Evolutionary conservation across 495 filamentous ascomycete genomes (phyloP), one percentile per base, ranked within the genome.

Genomic region (Bombardia bombarda): DNA sequence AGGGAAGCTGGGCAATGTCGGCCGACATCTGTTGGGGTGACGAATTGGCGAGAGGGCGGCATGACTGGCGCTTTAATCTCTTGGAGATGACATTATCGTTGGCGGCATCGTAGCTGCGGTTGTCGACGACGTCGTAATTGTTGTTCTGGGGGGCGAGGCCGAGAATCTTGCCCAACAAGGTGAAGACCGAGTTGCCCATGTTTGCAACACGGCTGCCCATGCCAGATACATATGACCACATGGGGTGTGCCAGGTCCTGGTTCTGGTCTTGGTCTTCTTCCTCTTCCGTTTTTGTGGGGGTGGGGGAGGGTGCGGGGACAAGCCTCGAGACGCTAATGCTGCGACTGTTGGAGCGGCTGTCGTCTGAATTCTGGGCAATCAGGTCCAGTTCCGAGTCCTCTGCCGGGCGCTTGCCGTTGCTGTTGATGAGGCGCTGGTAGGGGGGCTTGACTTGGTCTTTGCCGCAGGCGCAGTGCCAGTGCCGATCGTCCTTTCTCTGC

Each of bases 401-500:
- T 1, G 57, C 57, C 5, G 38, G 34, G 36, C 57, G 57, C 47
- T 61, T 61, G 8, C 49, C 47, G 42, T 40, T 49, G 9, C n/a
- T 2, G 8, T 56, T 48, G 20, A 53, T 1, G 3, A 56, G 21
- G n/a, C 37, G 35, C 19, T 43, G 7, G 37, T 46, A 56, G 3
- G 31, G 35, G 1, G 25, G 32, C 21, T 42, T 22, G 19, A 47
- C 40, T 7, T 42, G 8, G 17, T 31, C 32, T 2, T 26, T 22
- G 18, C 24, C 31, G 46, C 58, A 60, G n/a, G 18, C 21, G 46
- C 58, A 62, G 38, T 57, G 49, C 51, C 49, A 55, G 9, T 10
- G 10, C 3, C 32, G 26, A 35, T 62, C 58, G 42, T 43, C 16
- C 45, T 50, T 51, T 8, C 39, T 42, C 32, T 60, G 54, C 5